phyloP scores from a whole-genome alignment of 805 yeast genomes.

The Ogataea methanolica region DNA sequence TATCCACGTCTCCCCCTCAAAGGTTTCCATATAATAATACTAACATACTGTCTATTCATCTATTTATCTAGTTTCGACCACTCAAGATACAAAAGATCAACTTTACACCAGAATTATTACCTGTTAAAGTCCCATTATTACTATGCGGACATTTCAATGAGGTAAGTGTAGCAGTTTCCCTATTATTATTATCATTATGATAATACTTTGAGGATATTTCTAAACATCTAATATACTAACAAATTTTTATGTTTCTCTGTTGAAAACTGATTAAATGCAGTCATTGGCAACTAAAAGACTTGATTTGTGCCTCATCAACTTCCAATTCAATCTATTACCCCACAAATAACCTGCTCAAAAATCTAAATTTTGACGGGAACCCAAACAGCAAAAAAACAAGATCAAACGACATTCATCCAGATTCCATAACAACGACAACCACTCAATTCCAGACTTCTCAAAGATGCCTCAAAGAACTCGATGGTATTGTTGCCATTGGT shows the following conservation, averaged over 20 bases:
- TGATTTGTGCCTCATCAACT: slow-evolving; percentile 50
- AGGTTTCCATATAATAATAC: neutral
- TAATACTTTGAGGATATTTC: no score
- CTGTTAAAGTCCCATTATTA: slow-evolving; percentile 21
- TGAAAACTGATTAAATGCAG: slow-evolving; percentile 2
- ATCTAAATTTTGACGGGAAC: slow-evolving; percentile 2
- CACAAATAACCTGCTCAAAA: slow-evolving; percentile 44
- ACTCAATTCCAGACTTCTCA: slow-evolving; percentile 62
- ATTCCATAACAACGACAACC: slow-evolving; percentile 22
- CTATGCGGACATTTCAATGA: slow-evolving; percentile 31
- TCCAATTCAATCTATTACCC: slow-evolving; percentile 54
- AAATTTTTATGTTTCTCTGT: neutral
- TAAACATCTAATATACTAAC: neutral
- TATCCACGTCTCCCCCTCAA: no score
- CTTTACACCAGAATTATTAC: neutral
- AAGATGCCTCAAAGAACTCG: slow-evolving; percentile 60
- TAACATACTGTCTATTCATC: neutral
- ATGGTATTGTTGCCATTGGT: slow-evolving; percentile 46
- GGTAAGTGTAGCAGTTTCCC: slow-evolving; percentile 23
- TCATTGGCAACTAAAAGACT: slow-evolving; percentile 48
- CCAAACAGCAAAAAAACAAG: slow-evolving; percentile 8
- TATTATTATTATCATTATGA: neutral
- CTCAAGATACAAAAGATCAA: neutral
- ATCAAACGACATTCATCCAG: neutral
- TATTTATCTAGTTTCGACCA: neutral